These are phyloP conservation scores for Lepidium aucheri DNA, from an alignment of 345 rosid species.

Conservation along the genomic window DNA sequence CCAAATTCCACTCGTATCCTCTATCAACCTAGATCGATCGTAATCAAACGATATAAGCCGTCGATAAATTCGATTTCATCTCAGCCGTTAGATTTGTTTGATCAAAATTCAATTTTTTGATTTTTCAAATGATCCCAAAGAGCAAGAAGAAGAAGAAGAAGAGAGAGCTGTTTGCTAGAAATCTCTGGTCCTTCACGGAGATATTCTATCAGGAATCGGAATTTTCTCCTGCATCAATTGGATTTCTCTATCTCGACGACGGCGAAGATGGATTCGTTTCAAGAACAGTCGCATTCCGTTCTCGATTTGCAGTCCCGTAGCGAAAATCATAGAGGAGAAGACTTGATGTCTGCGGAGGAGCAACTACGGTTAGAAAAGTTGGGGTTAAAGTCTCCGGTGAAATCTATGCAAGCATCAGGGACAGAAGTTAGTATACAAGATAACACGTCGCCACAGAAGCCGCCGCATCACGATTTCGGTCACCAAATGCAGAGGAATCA, in stretches of 20 bases:
- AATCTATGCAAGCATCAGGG: background rate
- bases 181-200: too few species aligned
- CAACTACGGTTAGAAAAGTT: background rate
- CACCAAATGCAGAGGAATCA: slow-evolving; percentile 39
- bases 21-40: slow-evolving; percentile 12
- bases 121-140: slow-evolving; percentile 30
- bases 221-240: slow-evolving; percentile 42
- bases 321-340: slow-evolving; percentile 15
- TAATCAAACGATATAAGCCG: slow-evolving; percentile 26
- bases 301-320: slow-evolving; percentile 3
- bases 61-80: slow-evolving; percentile 1
- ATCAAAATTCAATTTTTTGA: slow-evolving; percentile 8
- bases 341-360: background rate
- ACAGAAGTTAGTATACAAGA: slow-evolving; percentile 15
- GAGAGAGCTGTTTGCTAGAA: background rate
- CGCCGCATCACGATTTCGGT: slow-evolving; percentile 23
- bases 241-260: slow-evolving; percentile 41
- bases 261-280: slow-evolving; percentile 21
- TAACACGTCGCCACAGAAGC: slow-evolving; percentile 25
- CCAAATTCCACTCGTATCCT: slow-evolving; percentile 36
- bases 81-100: slow-evolving; percentile 22
- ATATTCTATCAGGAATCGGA: background rate
- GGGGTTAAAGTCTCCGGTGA: slow-evolving; percentile 10
- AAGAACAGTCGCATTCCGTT: slow-evolving; percentile 14
- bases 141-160: background rate